Base-by-base conservation (phyloP, 441 rosid genomes). In the Pelargonium exstipulatum region DNA sequence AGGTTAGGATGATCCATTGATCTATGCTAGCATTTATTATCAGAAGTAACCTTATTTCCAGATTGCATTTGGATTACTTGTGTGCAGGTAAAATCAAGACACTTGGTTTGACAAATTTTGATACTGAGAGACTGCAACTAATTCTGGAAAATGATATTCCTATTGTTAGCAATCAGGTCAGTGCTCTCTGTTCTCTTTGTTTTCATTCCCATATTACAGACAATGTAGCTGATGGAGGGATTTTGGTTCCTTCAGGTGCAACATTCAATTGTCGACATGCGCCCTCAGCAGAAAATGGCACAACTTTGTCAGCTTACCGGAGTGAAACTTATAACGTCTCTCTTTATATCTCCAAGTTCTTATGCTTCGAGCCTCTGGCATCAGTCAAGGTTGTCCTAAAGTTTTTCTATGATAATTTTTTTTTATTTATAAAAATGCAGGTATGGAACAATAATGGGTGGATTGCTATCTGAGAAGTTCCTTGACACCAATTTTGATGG, bases 381-480 rank as follows among this genome's bases (percentile, higher is more conserved):
- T 65, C 16, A 46, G 51, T 57, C 48, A 65, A 70, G 57, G 72
- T 18, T 16, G 14, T 75, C 49, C 62, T 32, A 63, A 53, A 55
- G 10, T 73, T 76, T 5, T 61, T 61, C 8, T 29, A 24, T 61
- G 16, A 61, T 12, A 16, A 37, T 74, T 67, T 76, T 48, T 73
- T 29, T 63, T 76, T 48, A 71, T 29, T 63, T 24, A 24, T 24
- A 24, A 24, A 64, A 67, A 37, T 79, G 82, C 86, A 91, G 97
- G 76, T 90, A 91, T 71, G 99, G 99, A 62, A 86, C 99, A 0
- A 89, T 94, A 71, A 88, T 91, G 97, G 97, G 97, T 46, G 99
- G 97, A 77, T 87, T 94, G 53, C 74, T 94, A 74, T 91, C 99
- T 22, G 96, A 91, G 81, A 94, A 94, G 82, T 94, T 86, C 76